Base-by-base conservation (phyloP, 2,329 filamentous ascomycete genomes). In the Macrophomina pseudophaseolina region DNA sequence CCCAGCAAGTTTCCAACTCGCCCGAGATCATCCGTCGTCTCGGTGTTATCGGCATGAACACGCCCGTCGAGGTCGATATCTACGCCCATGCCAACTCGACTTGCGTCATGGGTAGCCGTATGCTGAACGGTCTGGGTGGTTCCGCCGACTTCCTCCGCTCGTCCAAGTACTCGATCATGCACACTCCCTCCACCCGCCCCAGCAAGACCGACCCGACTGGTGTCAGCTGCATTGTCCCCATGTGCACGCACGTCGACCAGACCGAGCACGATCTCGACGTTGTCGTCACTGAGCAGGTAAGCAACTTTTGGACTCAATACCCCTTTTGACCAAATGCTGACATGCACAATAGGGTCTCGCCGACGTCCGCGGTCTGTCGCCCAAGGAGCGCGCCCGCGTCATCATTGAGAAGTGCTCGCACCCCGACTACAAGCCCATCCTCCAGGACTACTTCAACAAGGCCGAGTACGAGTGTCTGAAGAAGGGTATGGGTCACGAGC, bases 21-120 rank as follows among this genome's bases (percentile, higher is more conserved):
- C 93, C 93, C 68, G 93, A 97, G 80, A 93, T 97, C 80, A 97
- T 97, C 82, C 88, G 92, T 65, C 87, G 93, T 32, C 84, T 97
- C 1, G 93, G 93, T 68, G 89, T 93, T 71, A 97, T 97, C 72
- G 93, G 92, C 77, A 97, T 97, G 93, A 97, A 97, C 85, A 97
- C 93, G 0, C 93, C 93, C 28, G 92, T 97, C 54, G 93, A 97
- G 81, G 93, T 97, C 16, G 93, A 97, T 80, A 96, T 97, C 74
- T 97, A 97, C 81, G 93, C 93, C 2, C 93, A 97, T 81, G 93
- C 93, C 73, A 97, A 97, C 87, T 90, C 86, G 69, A 97, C 93
- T 65, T 94, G 91, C 75, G 93, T 97, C 28, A 93, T 95, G 88
- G 93, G 93, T 70, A 90, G 86, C 69, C 89, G 93, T 66, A 95